Base-by-base conservation (phyloP, 2,329 filamentous ascomycete species). In the Blumeria hordei region DNA sequence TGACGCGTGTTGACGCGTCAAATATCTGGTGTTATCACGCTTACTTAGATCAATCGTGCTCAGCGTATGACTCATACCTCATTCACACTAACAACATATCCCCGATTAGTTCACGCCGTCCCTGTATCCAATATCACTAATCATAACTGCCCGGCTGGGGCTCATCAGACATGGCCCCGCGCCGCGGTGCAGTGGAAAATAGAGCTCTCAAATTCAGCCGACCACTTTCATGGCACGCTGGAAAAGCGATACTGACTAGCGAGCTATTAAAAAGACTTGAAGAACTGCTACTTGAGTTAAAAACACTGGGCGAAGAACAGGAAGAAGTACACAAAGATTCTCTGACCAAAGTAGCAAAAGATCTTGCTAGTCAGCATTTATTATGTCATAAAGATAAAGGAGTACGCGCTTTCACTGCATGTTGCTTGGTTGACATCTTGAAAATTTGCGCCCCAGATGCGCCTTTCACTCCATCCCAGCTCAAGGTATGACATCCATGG, bases 401-500 rank as follows among this genome's bases (percentile, higher is more conserved):
- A 55, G 88, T 98, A 60, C 83, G 85, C 67, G 90, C 92, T 32
- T 94, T 84, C 72, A 78, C 85, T 35, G 81, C 88, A 45, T 85
- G 85, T 64, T 96, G 88, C 67, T 74, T 96, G 58, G 88, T 95
- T 55, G 92, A 98, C 67, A 84, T 98, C 61, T 77, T 98, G 65
- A 83, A 85, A 62, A 75, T 98, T 56, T 94, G 87, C 69, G 92
- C 92, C 33, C 92, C 92, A 0, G 83, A 96, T 73, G 92, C 92
- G 66, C 92, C 92, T 16, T 96, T 94, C 69, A 93, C 87, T 28
- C 80, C 78, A 43, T 80, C 84, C 57, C 88, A 96, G 70, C 75
- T 96, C 59, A 94, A 93, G 81, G 88, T 90, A 69, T 60, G 72
- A 62, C 56, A 28, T 53, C 34, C 34, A 52, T 51, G 55, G 16